Conservation (phyloP, 352 stramenopile species). For the Globisporangium cederbergense region DNA sequence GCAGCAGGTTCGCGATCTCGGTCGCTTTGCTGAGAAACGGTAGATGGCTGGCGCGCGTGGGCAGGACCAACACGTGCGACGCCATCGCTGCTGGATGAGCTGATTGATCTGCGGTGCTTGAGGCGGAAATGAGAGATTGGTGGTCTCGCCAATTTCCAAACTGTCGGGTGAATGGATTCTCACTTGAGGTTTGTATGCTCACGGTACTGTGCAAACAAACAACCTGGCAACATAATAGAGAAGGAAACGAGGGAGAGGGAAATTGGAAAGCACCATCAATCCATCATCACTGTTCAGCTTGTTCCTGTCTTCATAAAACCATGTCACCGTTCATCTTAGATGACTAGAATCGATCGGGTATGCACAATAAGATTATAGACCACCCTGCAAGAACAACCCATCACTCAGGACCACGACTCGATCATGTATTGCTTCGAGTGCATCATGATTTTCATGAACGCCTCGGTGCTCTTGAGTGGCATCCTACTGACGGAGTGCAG, state of each 20-base stretch:
- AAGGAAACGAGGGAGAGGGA: neutral
- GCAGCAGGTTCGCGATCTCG: conserved; percentile 5
- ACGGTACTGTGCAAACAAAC: neutral
- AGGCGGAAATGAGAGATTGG: neutral
- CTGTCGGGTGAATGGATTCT: neutral
- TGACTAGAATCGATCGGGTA: too few relatives aligned
- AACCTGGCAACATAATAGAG: neutral
- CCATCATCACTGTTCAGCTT: neutral
- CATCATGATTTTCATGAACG: too few relatives aligned
- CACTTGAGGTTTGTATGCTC: neutral
- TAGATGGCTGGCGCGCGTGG: conserved; percentile 42
- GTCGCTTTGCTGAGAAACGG: neutral
- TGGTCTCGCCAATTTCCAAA: neutral
- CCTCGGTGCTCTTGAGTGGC: too few relatives aligned
- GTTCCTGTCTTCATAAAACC: neutral
- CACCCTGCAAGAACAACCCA: too few relatives aligned
- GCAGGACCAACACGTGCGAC: conserved; percentile 25
- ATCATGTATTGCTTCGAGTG: too few relatives aligned
- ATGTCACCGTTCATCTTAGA: too few relatives aligned
- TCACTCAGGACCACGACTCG: too few relatives aligned
- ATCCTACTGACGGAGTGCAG: too few relatives aligned
- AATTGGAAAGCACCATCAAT: neutral
- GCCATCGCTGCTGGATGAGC: neutral
- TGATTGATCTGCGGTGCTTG: neutral
- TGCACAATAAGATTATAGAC: too few relatives aligned